Base-by-base conservation (phyloP, 169 alveolate species). In the Babesia bovis region DNA sequence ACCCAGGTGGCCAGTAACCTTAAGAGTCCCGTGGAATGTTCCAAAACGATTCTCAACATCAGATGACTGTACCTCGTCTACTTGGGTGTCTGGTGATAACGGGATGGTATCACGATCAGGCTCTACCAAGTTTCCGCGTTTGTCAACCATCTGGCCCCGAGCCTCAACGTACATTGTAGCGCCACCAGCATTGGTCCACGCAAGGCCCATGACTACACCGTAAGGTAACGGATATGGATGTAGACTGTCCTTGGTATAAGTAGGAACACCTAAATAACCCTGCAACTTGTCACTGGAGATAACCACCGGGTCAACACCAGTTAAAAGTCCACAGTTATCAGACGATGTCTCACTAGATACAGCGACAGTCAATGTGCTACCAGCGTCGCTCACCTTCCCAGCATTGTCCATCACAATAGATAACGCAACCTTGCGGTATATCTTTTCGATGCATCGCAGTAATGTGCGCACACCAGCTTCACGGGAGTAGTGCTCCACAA, bases 141-240 rank as follows among this genome's bases (percentile, higher is more conserved):
- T 57, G 55, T 63, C 84, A 10, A 65, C 44, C 59, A 74, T 44
- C 38, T 81, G 85, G 9, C 94, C 94, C 1, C 89, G 63, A 1
- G 96, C 94, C 84, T 96, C 99, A 33, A 95, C 94, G 30, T 86
- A 94, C 32, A 96, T 76, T 51, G 93, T 89, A 4, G 96, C 92
- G 10, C 99, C 99, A 26, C 99, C 99, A 75, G 85, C 73, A 47
- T 91, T 89, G 40, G 98, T 95, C 92, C 96, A 94, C 17, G 99
- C 99, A 40, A 96, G 87, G 9, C 98, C 98, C 91, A 92, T 91
- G 47, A 94, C 96, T 30, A 93, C 96, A 1, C 98, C 98, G 56
- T 87, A 63, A 0, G 87, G 87, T 51, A 79, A 49, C 44, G 87
- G 87, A 55, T 79, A 67, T 6, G 83, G 87, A 25, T 79, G 87